phyloP scores from a whole-genome alignment of 805 yeast species.

The Diddensiella caesifluorescens region DNA sequence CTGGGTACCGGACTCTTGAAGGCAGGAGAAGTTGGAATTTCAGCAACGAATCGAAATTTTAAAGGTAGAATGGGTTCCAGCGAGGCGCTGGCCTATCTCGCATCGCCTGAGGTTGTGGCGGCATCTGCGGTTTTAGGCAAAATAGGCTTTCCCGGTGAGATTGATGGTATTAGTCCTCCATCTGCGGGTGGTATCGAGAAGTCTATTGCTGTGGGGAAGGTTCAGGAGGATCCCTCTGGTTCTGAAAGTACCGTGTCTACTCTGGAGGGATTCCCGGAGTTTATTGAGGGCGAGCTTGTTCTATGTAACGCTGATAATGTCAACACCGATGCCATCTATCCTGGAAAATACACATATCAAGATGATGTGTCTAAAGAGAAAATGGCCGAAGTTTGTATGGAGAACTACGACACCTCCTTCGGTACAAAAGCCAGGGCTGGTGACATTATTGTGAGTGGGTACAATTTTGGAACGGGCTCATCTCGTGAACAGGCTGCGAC shows the following conservation, averaged over 20 bases:
- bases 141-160: slow-evolving; percentile 88
- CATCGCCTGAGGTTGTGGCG: slow-evolving; percentile 97
- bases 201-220: slow-evolving; percentile 33
- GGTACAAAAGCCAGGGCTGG: slow-evolving; percentile 73
- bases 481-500: slow-evolving; percentile 99
- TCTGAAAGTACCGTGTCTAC: slow-evolving; percentile 55
- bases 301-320: slow-evolving; percentile 90
- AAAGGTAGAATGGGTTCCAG: slow-evolving; percentile 99
- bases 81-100: slow-evolving; percentile 92
- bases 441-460: slow-evolving; percentile 89
- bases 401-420: slow-evolving; percentile 91
- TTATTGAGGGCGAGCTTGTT: slow-evolving; percentile 84
- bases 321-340: slow-evolving; percentile 98
- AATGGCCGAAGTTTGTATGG: slow-evolving; percentile 99
- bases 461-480: slow-evolving; percentile 96
- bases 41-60: slow-evolving; percentile 97
- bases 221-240: slow-evolving; percentile 30
- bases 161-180: slow-evolving; percentile 53
- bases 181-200: slow-evolving; percentile 49
- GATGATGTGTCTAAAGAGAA: slow-evolving; percentile 91
- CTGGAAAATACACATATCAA: slow-evolving; percentile 98
- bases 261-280: slow-evolving; percentile 84
- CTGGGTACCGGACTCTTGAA: slow-evolving; percentile 89
- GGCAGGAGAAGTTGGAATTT: slow-evolving; percentile 96
- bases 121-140: slow-evolving; percentile 95